Evolutionary conservation across 495 filamentous ascomycete genomes (phyloP), one percentile per base, ranked within the genome.

Genomic region (Pyrenula aspistea): DNA sequence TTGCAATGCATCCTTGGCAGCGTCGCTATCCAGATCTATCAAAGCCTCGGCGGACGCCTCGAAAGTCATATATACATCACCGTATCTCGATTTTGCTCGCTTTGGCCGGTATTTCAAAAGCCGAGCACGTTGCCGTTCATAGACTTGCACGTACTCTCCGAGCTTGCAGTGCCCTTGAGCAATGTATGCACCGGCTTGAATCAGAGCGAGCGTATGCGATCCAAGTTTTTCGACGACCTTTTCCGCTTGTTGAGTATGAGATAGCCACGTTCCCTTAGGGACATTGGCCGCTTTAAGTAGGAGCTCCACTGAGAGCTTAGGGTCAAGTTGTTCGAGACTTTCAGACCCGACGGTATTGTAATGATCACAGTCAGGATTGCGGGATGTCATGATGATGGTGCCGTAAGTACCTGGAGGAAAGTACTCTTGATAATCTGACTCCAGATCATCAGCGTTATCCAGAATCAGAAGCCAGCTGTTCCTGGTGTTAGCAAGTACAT

Each of bases 401-500:
- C 73, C 75, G 31, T 59, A 53, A 1, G 52, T 56, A 4, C 69
- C 63, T n/a, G 53, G 24, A 0, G 75, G 73, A 55, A 77, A 66
- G 59, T 64, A 71, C 47, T 59, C 53, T 4, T 61, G 59, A 12
- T 73, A 24, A 22, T 68, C 62, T 2, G 73, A 31, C 0, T 60
- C 55, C 10, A 66, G 67, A 61, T 77, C 69, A 57, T 78, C 74
- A 2, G 74, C 75, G 54, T 77, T 77, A 60, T 77, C 75, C 24
- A 78, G 59, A 42, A 78, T 67, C 20, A 77, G 56, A 10, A 77
- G 63, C 75, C 75, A 77, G 19, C 61, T 62, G 10, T 67, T 51
- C 11, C 57, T 24, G 10, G 55, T 55, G 24, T 61, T 67, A 4
- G 71, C 62, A 1, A 75, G 64, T 59, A 67, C 70, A 53, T 68